Evolutionary conservation across 2,329 filamentous ascomycete genomes (phyloP).

Genomic region (Penicillium decumbens): DNA sequence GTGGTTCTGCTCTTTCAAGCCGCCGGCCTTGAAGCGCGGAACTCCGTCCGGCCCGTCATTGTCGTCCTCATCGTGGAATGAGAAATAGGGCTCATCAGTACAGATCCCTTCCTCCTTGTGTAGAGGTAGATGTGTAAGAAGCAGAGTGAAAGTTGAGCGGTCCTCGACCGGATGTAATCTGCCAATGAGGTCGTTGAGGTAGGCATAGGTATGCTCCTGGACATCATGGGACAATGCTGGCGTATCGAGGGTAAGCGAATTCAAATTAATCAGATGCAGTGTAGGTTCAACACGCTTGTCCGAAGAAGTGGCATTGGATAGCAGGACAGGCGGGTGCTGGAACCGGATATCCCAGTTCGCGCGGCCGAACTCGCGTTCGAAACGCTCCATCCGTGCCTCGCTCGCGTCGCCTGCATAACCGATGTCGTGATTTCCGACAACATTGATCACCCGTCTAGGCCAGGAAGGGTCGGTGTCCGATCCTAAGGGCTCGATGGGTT

Average conservation of each 20-base stretch:
- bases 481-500: slow-evolving; percentile 27
- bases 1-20: slow-evolving; percentile 83
- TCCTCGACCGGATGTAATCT: slow-evolving; percentile 57
- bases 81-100: slow-evolving; percentile 76
- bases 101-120: slow-evolving; percentile 80
- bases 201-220: slow-evolving; percentile 71
- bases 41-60: slow-evolving; percentile 52
- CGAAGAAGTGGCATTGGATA: neutral
- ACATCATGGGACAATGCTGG: slow-evolving; percentile 65
- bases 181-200: slow-evolving; percentile 57
- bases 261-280: slow-evolving; percentile 78
- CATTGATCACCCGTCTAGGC: slow-evolving; percentile 75
- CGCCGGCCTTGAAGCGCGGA: slow-evolving; percentile 37
- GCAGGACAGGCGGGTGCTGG: slow-evolving; percentile 48
- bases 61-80: slow-evolving; percentile 65
- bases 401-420: slow-evolving; percentile 92
- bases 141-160: slow-evolving; percentile 66
- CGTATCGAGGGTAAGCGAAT: slow-evolving; percentile 88
- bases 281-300: slow-evolving; percentile 45
- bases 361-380: slow-evolving; percentile 78
- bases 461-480: slow-evolving; percentile 51
- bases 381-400: slow-evolving; percentile 67
- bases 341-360: slow-evolving; percentile 87
- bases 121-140: slow-evolving; percentile 88
- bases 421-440: slow-evolving; percentile 93